Conservation (phyloP, 1,284 basidiomycete genomes). For the Xerocomus alliaceus region DNA sequence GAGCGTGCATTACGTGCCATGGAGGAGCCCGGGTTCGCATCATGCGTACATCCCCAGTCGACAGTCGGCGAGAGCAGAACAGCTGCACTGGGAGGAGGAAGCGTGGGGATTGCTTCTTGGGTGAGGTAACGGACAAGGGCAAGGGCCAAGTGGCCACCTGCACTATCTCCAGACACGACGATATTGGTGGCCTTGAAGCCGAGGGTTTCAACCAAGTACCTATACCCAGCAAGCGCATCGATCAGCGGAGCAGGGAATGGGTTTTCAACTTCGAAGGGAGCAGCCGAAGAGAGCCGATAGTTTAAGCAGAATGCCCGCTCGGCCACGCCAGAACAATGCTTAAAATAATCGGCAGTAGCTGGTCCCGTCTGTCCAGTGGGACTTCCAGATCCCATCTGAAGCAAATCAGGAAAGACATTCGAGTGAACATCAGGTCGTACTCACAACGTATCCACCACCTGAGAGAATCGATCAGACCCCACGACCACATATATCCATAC, state of each 20-base stretch:
- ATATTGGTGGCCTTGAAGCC: constrained; percentile 1
- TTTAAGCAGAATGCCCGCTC: constrained; percentile 5
- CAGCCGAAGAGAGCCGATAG: constrained; percentile 6
- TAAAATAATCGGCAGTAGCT: not conserved
- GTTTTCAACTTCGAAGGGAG: constrained; percentile 3
- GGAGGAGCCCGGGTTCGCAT: not conserved
- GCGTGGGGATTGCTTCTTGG: not conserved
- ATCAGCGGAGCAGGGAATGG: constrained; percentile 1
- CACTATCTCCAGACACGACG: constrained; percentile 1
- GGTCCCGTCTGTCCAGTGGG: not conserved
- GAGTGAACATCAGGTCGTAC: not conserved
- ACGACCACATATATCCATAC: too few species aligned
- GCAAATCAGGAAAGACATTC: not conserved
- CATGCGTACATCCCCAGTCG: constrained; percentile 3
- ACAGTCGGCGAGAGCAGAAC: not conserved
- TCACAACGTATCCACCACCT: constrained; percentile 8
- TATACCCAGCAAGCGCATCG: constrained; percentile 6
- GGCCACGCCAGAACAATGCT: not conserved
- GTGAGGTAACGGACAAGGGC: not conserved
- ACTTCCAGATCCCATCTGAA: constrained; percentile 8
- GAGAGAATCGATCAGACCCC: not conserved
- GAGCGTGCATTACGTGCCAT: constrained; percentile 1
- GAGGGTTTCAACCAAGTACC: constrained; percentile 1
- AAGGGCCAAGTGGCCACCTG: constrained; percentile 1
- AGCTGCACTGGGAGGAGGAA: not conserved